Percentiles rank a stretch among this genome's conserved stretches.
Evolutionary conservation across 1,284 basidiomycete species (phyloP).

Genomic region (Thecaphora thlaspeos): DNA sequence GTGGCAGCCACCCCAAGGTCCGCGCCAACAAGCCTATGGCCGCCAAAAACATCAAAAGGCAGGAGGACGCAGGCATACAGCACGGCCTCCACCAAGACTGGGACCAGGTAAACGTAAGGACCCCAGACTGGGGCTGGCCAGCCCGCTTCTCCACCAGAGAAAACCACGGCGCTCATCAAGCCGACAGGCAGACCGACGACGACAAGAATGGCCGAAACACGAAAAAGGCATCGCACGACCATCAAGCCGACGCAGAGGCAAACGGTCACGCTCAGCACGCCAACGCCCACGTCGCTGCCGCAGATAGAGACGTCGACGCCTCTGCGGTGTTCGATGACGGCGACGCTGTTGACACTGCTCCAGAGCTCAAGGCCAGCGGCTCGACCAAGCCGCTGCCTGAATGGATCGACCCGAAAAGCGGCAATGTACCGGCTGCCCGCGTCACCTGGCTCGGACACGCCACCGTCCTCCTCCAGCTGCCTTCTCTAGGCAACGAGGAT

Average conservation of each 20-base stretch:
- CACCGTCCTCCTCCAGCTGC: conserved; percentile 45
- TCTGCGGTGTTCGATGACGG: too few species aligned
- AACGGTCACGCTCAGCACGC: not conserved
- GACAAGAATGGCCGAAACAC: too few species aligned
- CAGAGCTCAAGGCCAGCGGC: too few species aligned
- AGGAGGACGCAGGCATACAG: conserved; percentile 6
- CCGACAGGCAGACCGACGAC: not conserved
- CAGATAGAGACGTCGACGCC: conserved; percentile 12
- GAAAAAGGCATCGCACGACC: too few species aligned
- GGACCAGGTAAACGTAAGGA: conserved; percentile 22
- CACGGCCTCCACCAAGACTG: conserved; percentile 18
- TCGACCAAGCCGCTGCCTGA: too few species aligned
- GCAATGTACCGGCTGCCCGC: conserved; percentile 6
- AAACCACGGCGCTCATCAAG: not conserved
- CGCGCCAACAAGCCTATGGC: conserved; percentile 16
- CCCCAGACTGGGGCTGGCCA: conserved; percentile 34
- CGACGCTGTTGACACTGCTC: too few species aligned
- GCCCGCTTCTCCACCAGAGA: not conserved
- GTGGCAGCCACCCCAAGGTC: conserved; percentile 7
- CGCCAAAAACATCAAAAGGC: conserved; percentile 10
- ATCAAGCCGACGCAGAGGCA: too few species aligned
- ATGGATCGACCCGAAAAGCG: conserved; percentile 17
- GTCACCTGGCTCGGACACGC: conserved; percentile 55
- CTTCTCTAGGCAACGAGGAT: conserved; percentile 7
- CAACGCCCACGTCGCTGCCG: not conserved